Evolutionary conservation across 2,329 filamentous ascomycete species (phyloP).

Genomic region (Curvularia verruculosa): DNA sequence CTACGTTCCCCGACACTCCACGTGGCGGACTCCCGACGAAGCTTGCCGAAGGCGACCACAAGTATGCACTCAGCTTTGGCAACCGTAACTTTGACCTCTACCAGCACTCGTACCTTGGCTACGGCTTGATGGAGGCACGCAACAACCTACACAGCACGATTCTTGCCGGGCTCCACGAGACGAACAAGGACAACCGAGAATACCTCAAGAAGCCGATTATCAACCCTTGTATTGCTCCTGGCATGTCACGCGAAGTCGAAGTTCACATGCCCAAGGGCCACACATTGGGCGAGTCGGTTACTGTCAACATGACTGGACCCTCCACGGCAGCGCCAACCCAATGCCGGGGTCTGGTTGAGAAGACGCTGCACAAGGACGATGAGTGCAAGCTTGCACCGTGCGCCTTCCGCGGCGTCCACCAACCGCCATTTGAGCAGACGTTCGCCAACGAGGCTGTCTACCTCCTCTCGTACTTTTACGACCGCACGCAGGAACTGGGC

Average conservation of each 20-base stretch:
- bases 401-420: conserved; percentile 97
- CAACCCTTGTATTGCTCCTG: conserved; percentile 86
- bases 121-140: conserved; percentile 93
- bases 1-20: conserved; percentile 78
- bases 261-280: conserved; percentile 73
- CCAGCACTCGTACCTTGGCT: conserved; percentile 97
- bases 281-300: conserved; percentile 66
- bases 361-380: conserved; percentile 85
- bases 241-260: conserved; percentile 74
- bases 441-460: conserved; percentile 91
- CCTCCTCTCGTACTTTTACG: conserved; percentile 97
- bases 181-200: conserved; percentile 60
- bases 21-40: conserved; percentile 83
- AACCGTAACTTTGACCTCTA: conserved; percentile 91
- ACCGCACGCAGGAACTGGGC: conserved; percentile 89
- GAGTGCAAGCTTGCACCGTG: conserved; percentile 86
- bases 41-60: conserved; percentile 90
- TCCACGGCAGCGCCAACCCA: conserved; percentile 76
- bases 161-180: conserved; percentile 71
- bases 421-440: conserved; percentile 89
- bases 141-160: conserved; percentile 81
- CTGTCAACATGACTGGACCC: conserved; percentile 88
- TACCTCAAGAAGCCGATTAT: conserved; percentile 75
- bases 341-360: conserved; percentile 88
- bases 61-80: conserved; percentile 89